Conservation (phyloP, 306 rosid species). For the Comarum palustre region DNA sequence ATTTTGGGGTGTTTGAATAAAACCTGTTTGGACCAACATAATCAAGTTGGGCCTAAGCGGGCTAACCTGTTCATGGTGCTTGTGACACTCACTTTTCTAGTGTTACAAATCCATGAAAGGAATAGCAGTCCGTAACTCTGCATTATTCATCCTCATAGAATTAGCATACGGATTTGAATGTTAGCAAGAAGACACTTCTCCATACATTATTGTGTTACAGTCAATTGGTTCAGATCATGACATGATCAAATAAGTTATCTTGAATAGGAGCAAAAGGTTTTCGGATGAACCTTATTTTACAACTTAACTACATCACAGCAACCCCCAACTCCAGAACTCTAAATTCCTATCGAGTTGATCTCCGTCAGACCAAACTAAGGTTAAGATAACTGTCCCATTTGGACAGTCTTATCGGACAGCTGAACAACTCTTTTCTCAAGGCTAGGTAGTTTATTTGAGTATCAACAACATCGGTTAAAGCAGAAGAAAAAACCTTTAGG, state of each 20-base stretch:
- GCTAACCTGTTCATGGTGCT: no score
- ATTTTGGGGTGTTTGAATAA: neutral
- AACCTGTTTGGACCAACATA: no score
- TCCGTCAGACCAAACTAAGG: constrained; percentile 28
- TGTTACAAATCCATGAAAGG: no score
- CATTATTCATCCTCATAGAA: neutral
- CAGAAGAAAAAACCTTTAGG: constrained; percentile 64
- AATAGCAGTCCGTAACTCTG: neutral
- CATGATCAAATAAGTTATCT: neutral
- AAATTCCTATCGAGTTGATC: constrained; percentile 6
- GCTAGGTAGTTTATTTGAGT: constrained; percentile 10
- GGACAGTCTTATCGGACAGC: constrained; percentile 12
- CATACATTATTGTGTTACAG: constrained; percentile 9
- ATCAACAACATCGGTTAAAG: constrained; percentile 68
- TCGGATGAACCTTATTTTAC: constrained; percentile 66
- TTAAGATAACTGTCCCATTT: constrained; percentile 1
- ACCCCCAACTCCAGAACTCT: constrained; percentile 59
- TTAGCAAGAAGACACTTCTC: neutral
- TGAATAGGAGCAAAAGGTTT: constrained; percentile 47
- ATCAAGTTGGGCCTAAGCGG: no score
- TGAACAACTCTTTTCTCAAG: constrained; percentile 29
- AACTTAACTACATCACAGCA: constrained; percentile 67
- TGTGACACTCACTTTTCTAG: no score
- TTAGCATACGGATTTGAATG: neutral
- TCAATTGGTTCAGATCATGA: neutral